Conservation (phyloP, 192 early-diverging fungal species). For the Podila verticillata region DNA sequence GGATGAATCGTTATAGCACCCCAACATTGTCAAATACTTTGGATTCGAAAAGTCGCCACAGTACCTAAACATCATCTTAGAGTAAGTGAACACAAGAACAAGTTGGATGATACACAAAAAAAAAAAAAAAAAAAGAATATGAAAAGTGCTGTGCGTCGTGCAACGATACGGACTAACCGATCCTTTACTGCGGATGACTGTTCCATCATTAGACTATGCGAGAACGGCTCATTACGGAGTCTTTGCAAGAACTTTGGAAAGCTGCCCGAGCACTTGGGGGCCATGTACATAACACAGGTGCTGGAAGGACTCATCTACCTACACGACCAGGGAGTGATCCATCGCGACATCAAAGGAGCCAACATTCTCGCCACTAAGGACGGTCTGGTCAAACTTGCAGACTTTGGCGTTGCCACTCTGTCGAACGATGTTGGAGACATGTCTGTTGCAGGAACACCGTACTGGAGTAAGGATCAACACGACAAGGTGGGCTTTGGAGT, state of each 20-base stretch:
- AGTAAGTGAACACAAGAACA: conserved; percentile 62
- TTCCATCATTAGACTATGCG: conserved; percentile 62
- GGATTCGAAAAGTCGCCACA: conserved; percentile 80
- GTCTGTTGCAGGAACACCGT: conserved; percentile 74
- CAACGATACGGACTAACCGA: neutral
- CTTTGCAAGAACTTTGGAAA: conserved; percentile 78
- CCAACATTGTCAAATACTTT: conserved; percentile 75
- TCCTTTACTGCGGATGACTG: neutral
- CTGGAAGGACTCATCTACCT: conserved; percentile 88
- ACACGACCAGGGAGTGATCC: conserved; percentile 86
- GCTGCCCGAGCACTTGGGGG: conserved; percentile 76
- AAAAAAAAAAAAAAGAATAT: neutral
- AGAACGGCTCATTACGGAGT: conserved; percentile 77
- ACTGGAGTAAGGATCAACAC: conserved; percentile 63
- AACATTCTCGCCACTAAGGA: conserved; percentile 79
- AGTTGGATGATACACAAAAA: neutral
- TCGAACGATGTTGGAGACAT: conserved; percentile 55
- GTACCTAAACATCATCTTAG: conserved; percentile 85
- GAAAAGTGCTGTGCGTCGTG: conserved; percentile 1
- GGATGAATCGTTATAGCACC: conserved; percentile 49
- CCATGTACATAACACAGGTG: conserved; percentile 84
- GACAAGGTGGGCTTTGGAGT: too few relatives aligned
- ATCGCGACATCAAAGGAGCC: conserved; percentile 93
- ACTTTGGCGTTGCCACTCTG: conserved; percentile 80
- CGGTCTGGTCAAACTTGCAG: conserved; percentile 78